phyloP scores from a whole-genome alignment of 257 asterid species.

The Solanum paucissectum region DNA sequence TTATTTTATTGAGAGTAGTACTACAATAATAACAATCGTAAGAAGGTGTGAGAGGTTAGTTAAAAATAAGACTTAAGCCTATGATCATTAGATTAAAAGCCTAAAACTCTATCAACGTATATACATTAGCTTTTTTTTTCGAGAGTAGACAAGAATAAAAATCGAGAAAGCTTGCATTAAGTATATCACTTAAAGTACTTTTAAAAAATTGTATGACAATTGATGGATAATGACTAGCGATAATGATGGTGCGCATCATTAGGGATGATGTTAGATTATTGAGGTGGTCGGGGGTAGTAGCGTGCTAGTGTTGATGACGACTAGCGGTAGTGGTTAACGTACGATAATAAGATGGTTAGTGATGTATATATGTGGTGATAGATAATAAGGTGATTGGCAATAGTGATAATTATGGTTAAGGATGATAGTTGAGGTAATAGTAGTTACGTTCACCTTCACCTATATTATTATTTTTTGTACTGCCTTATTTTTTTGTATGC shows the following conservation, averaged over 20 bases:
- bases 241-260: not conserved
- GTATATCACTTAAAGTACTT: not conserved
- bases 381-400: not conserved
- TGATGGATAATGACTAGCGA: not conserved
- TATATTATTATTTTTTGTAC: no score
- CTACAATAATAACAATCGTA: not conserved
- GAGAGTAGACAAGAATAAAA: not conserved
- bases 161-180: not conserved
- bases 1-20: not conserved
- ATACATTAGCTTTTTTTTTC: no score
- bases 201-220: not conserved
- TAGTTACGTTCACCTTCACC: no score
- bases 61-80: not conserved
- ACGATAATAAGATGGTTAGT: not conserved
- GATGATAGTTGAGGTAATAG: no score
- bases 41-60: accelerated
- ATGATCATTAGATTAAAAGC: not conserved
- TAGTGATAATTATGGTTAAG: no score
- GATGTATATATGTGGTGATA: no score
- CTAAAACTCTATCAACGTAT: not conserved
- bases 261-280: not conserved
- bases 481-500: no score
- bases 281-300: not conserved
- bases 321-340: not conserved
- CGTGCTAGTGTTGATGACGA: not conserved